Base-by-base conservation (phyloP, 2,329 filamentous ascomycete species). In the Lasiodiplodia hormozganensis region DNA sequence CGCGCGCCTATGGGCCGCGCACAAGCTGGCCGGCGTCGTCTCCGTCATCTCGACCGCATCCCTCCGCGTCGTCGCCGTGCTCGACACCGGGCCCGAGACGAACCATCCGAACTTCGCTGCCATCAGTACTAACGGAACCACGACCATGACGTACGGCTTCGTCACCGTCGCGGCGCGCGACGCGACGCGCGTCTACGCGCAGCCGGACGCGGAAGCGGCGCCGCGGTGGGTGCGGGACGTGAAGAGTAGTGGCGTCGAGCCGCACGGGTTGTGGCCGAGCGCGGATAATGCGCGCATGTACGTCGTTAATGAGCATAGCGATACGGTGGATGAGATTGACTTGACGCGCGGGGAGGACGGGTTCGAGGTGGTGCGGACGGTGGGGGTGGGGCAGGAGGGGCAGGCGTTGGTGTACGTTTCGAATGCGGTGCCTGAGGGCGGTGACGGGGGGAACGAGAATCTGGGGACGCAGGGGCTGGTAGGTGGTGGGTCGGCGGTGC, bases 251-350 rank as follows among this genome's bases (percentile, higher is more conserved):
- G 69, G 67, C n/a, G 36, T 66, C 12, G 12, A 69, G 40, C 69
- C 69, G 23, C 69, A 69, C 36, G 67, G 69, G 1, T 66, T 70
- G 3, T 70, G 69, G 60, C 67, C 69, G 7, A 65, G 60, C 47
- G 18, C 67, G 3, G 69, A 69, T 34, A 70, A 69, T n/a, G 51
- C 67, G 12, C 66, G 64, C 2, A 40, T 70, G 31, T 69, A 70
- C 43, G 53, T 70, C 36, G 57, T 70, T 34, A 70, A 70, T 53
- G 66, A 69, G 54, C 69, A 70, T 51, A 64, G 36, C 16, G 69
- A 70, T 14, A 69, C 58, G 5, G 51, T 70, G 6, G 69, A 70
- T 36, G 38, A 68, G 18, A 23, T 70, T 10, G 64, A 69, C 31
- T 28, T 69, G 28, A 62, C 51, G 18, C 23, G 10, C 4, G 7